Base-by-base conservation (phyloP, 2,329 filamentous ascomycete genomes). In the Spiromastix sp. region DNA sequence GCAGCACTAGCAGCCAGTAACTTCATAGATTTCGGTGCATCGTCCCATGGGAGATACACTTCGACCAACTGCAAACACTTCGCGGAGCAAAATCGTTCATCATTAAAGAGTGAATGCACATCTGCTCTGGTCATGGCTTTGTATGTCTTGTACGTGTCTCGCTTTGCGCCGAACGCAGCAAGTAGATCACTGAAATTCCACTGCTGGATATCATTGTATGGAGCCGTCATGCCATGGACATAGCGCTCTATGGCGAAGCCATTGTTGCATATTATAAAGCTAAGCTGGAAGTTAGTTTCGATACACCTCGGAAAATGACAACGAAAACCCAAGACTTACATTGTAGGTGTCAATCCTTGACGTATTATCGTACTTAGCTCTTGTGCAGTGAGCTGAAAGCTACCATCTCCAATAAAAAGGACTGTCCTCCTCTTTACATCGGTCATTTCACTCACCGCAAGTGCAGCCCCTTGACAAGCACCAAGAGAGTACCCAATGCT, bases 201-300 rank as follows among this genome's bases (percentile, higher is more conserved):
- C 8, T 66, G 57, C 39, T 73, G 69, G 38, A 93, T 78, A 52
- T 93, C 83, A 52, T 94, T 93, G 66, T 93, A 93, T 17, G 54
- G 56, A 20, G 74, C 82, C 6, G 86, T 67, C 76, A 81, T 81
- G 35, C 85, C 85, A 58, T 93, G 85, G 50, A 93, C 93, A 56
- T 76, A 82, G 19, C 86, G 77, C 62, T 94, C 86, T 55, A 93
- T 91, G 7, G 85, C 91, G 62, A 83, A 93, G 8, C 86, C 86
- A 26, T 87, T 76, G 55, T 93, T 93, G 68, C 82, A 85, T 46
- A 93, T 80, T 42, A 91, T 70, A 55, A 93, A 89, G 42, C 89
- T 77, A 51, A 84, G 7, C 7, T 20, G 31, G 17, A 20, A 19
- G n/a, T n/a, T 15, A 27, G 10, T 17, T n/a, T n/a, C n/a, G n/a